A percentile compares a stretch with the other conserved stretches of the same genome.
Conservation (phyloP, 2,329 filamentous ascomycete species). For the Leptographium lundbergii region DNA sequence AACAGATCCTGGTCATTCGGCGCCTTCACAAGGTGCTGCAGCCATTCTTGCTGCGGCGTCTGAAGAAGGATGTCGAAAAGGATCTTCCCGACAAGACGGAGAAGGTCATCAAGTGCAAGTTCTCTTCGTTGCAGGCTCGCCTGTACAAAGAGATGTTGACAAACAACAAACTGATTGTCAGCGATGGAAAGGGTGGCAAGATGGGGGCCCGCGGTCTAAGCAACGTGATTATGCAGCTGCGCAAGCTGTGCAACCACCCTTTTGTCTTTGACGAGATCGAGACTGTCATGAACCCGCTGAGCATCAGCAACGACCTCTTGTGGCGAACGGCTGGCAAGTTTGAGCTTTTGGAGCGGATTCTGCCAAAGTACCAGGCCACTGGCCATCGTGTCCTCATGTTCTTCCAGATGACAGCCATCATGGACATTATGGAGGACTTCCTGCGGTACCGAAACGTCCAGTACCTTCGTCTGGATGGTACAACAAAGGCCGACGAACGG, state of each 20-base stretch:
- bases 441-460: constrained; percentile 69
- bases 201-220: constrained; percentile 86
- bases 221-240: constrained; percentile 99
- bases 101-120: constrained; percentile 98
- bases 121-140: constrained; percentile 84
- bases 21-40: constrained; percentile 95
- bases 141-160: constrained; percentile 96
- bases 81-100: constrained; percentile 98
- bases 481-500: constrained; percentile 93
- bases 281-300: constrained; percentile 90
- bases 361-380: constrained; percentile 85
- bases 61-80: constrained; percentile 99
- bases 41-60: constrained; percentile 90
- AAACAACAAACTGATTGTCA: constrained; percentile 87
- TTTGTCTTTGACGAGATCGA: constrained; percentile 98
- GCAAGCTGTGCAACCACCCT: constrained; percentile 97
- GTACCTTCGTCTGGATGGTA: constrained; percentile 89
- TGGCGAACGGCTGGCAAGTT: constrained; percentile 98
- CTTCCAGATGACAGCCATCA: constrained; percentile 99
- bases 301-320: constrained; percentile 78
- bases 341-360: constrained; percentile 78
- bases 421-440: constrained; percentile 99
- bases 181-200: constrained; percentile 91
- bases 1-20: constrained; percentile 94
- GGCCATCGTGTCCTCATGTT: constrained; percentile 98